Conservation (phyloP, 179 eudicot species). For the Beta lomatogona region DNA sequence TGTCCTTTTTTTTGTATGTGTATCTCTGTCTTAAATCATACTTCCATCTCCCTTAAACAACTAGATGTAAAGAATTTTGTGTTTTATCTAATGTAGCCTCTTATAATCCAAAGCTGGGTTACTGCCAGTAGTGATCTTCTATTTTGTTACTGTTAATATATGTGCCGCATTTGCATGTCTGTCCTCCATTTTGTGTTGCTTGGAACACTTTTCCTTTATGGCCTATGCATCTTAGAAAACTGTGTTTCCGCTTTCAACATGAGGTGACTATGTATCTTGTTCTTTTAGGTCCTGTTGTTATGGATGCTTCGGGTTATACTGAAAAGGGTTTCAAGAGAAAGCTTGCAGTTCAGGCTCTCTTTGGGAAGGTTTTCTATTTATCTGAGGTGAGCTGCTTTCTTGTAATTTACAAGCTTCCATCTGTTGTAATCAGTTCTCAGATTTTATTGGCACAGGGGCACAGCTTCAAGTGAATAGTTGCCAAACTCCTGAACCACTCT, state of each 20-base stretch:
- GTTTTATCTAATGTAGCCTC: neutral
- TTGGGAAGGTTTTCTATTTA: slow-evolving; percentile 82
- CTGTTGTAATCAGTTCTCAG: slow-evolving; percentile 3
- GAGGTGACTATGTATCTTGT: slow-evolving; percentile 28
- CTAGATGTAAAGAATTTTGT: neutral
- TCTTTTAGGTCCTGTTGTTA: slow-evolving; percentile 89
- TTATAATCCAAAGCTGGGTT: neutral
- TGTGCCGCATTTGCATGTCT: slow-evolving; percentile 2
- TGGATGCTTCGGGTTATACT: slow-evolving; percentile 93
- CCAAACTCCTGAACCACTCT: neutral
- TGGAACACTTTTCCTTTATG: neutral
- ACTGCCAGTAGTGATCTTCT: neutral
- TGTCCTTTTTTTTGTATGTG: neutral
- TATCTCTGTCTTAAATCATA: neutral
- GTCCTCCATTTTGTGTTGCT: neutral
- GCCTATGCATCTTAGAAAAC: neutral
- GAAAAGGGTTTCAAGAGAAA: slow-evolving; percentile 91
- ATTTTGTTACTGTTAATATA: neutral
- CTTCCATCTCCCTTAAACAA: neutral
- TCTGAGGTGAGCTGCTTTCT: slow-evolving; percentile 66
- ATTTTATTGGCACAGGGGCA: neutral
- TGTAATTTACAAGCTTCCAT: neutral
- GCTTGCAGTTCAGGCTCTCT: slow-evolving; percentile 92
- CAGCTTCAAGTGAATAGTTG: neutral
- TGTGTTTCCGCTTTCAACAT: neutral